Evolutionary conservation across 2,329 filamentous ascomycete species (phyloP).

Genomic region (Monosporascus sp.): DNA sequence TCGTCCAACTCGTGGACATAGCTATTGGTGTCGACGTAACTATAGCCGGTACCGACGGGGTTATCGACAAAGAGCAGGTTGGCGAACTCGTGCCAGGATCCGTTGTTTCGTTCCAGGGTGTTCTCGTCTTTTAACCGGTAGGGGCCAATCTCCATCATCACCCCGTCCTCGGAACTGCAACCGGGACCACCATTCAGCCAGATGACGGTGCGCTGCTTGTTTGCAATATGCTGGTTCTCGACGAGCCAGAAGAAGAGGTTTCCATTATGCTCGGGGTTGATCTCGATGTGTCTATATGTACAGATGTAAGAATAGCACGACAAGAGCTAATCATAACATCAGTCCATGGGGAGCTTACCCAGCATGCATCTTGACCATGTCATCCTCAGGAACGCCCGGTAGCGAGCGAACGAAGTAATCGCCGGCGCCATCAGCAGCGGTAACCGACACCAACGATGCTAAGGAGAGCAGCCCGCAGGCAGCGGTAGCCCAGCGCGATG

Average conservation of each 20-base stretch:
- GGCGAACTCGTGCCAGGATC: slow-evolving; percentile 98
- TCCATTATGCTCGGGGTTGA: slow-evolving; percentile 77
- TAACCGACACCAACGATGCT: slow-evolving; percentile 34
- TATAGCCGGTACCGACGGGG: slow-evolving; percentile 93
- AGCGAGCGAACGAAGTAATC: slow-evolving; percentile 88
- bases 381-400: slow-evolving; percentile 75
- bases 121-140: slow-evolving; percentile 76
- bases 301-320: neutral
- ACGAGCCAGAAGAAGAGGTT: slow-evolving; percentile 99
- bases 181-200: slow-evolving; percentile 98
- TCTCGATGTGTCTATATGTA: slow-evolving; percentile 73
- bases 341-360: slow-evolving; percentile 56
- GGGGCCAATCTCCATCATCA: slow-evolving; percentile 91
- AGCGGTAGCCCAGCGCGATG: slow-evolving; percentile 1
- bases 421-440: slow-evolving; percentile 51
- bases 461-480: slow-evolving; percentile 34
- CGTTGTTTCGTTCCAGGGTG: slow-evolving; percentile 74
- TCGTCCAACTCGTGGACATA: slow-evolving; percentile 80
- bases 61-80: slow-evolving; percentile 97
- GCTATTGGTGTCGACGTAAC: slow-evolving; percentile 86
- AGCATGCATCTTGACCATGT: slow-evolving; percentile 93
- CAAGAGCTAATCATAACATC: no score
- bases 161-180: slow-evolving; percentile 95
- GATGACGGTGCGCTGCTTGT: slow-evolving; percentile 83
- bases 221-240: slow-evolving; percentile 90